phyloP scores from a whole-genome alignment of 2,329 filamentous ascomycete species.

The Aureobasidium subglaciale region DNA sequence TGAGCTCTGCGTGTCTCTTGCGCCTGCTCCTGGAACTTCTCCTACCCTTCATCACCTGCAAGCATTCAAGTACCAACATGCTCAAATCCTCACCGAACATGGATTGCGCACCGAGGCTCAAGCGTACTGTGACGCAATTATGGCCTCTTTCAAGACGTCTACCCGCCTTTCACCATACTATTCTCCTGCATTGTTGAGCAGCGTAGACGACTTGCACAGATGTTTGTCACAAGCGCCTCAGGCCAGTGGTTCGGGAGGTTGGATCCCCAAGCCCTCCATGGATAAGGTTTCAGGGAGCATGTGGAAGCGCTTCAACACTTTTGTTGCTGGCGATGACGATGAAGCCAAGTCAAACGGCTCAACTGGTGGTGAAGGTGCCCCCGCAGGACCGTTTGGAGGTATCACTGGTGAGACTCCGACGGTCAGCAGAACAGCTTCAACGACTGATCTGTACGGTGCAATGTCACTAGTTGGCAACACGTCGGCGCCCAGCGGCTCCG shows the following conservation, averaged over 20 bases:
- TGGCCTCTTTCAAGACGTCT: conserved; percentile 65
- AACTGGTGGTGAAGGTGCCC: conserved; percentile 42
- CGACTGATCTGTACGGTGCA: conserved; percentile 66
- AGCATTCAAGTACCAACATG: conserved; percentile 86
- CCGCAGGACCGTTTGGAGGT: conserved; percentile 70
- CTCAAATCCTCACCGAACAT: conserved; percentile 73
- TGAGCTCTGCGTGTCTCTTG: conserved; percentile 77
- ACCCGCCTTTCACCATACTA: conserved; percentile 85
- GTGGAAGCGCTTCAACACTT: conserved; percentile 91
- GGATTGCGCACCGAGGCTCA: conserved; percentile 77
- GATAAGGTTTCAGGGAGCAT: conserved; percentile 89
- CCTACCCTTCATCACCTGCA: conserved; percentile 69
- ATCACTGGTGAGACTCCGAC: conserved; percentile 57
- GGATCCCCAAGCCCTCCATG: conserved; percentile 93
- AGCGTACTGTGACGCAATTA: conserved; percentile 84
- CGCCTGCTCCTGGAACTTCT: conserved; percentile 44
- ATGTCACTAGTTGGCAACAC: conserved; percentile 29
- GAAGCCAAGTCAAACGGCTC: conserved; percentile 55
- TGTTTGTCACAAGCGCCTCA: conserved; percentile 80
- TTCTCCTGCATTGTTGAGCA: conserved; percentile 63
- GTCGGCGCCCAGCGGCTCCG: conserved; percentile 15
- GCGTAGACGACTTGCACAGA: conserved; percentile 75
- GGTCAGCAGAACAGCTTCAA: conserved; percentile 53
- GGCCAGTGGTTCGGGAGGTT: conserved; percentile 59
- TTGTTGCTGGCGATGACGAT: conserved; percentile 84